A percentile compares a stretch with the other conserved stretches of the same genome.
phyloP scores from a whole-genome alignment of 108 stramenopile genomes.

The Skeletonema grethae region DNA sequence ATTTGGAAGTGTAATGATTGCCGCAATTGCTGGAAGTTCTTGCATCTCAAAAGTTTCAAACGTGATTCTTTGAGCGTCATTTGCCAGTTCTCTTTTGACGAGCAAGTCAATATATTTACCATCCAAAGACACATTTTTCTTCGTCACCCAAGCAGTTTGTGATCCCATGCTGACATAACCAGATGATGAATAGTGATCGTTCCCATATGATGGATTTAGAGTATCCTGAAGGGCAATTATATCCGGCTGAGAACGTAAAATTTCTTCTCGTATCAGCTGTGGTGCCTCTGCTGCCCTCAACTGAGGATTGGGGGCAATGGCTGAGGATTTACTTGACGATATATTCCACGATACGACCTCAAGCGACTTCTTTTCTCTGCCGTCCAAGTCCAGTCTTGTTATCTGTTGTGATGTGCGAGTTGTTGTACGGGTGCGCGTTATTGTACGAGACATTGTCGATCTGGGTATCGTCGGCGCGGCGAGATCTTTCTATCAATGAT shows the following conservation, averaged over 20 bases:
- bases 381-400: too few relatives aligned
- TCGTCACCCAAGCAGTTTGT: not conserved
- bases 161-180: slow-evolving; percentile 18
- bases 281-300: slow-evolving; percentile 10
- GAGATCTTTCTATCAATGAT: too few relatives aligned
- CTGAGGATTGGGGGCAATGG: slow-evolving; percentile 7
- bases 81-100: not conserved
- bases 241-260: slow-evolving; percentile 1
- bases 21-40: slow-evolving; percentile 13
- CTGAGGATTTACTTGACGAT: slow-evolving; percentile 13
- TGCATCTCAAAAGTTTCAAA: not conserved
- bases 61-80: not conserved
- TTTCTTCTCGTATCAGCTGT: slow-evolving; percentile 14
- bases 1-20: slow-evolving; percentile 8
- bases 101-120: slow-evolving; percentile 17
- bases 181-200: not conserved
- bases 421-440: too few relatives aligned
- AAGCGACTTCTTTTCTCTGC: too few relatives aligned
- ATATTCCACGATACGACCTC: slow-evolving; percentile 25
- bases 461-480: too few relatives aligned
- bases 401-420: too few relatives aligned
- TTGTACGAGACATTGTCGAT: too few relatives aligned
- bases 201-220: not conserved
- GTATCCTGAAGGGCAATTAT: slow-evolving; percentile 22
- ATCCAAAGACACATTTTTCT: too few relatives aligned